phyloP scores from a whole-genome alignment of 306 rosid genomes.

The Trifolium repens region DNA sequence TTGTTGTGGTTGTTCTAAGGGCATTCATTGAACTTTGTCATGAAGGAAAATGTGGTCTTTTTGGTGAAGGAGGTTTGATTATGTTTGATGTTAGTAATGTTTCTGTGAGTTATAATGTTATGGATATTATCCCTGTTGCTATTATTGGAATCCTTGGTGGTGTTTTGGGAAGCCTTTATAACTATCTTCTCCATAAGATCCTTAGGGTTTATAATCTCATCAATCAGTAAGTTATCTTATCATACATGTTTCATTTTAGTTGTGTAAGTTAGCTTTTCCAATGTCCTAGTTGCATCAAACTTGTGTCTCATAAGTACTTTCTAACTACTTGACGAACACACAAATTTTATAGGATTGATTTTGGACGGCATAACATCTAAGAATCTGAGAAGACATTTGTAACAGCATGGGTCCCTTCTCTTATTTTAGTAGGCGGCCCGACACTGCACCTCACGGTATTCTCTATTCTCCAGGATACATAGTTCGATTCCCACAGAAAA shows the following conservation, averaged over 20 bases:
- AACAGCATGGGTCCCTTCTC: no score
- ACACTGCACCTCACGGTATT: no score
- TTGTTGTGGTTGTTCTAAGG: neutral
- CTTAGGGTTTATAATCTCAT: neutral
- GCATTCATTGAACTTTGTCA: neutral
- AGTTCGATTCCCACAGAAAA: no score
- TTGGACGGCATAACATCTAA: no score
- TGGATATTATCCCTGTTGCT: conserved; percentile 48
- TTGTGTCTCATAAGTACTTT: no score
- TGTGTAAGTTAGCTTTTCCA: no score
- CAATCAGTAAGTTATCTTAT: neutral
- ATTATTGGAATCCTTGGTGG: neutral
- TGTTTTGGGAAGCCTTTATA: neutral
- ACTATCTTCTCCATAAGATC: neutral
- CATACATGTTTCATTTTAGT: neutral
- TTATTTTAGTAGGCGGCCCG: no score
- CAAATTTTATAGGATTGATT: no score
- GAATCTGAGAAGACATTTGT: no score
- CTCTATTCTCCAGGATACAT: no score
- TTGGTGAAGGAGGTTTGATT: conserved; percentile 83
- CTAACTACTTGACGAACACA: no score
- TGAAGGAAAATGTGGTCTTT: conserved; percentile 24
- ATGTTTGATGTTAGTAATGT: conserved; percentile 88
- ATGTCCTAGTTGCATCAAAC: no score
- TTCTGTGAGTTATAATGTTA: conserved; percentile 57